Evolutionary conservation across 257 asterid species (phyloP).

Genomic region (Nicotiana undulata): DNA sequence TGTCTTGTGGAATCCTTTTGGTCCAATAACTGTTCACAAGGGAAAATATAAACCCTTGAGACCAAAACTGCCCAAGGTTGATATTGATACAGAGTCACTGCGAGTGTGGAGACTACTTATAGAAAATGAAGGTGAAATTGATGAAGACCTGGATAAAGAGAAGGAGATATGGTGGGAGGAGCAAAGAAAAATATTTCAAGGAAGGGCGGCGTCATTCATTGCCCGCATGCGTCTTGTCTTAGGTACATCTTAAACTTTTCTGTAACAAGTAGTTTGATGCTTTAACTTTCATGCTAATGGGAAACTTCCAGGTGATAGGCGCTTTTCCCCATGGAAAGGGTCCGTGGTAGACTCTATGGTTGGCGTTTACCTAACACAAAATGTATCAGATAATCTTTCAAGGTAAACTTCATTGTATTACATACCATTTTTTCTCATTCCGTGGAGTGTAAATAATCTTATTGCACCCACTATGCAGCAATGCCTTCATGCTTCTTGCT

Average conservation of each 20-base stretch:
- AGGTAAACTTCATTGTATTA: slow-evolving; percentile 31
- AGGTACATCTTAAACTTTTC: slow-evolving; percentile 26
- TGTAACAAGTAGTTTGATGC: neutral
- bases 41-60: neutral
- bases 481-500: slow-evolving; percentile 44
- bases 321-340: slow-evolving; percentile 52
- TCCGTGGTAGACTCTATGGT: slow-evolving; percentile 47
- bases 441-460: neutral
- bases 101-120: slow-evolving; percentile 29
- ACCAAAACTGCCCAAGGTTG: slow-evolving; percentile 22
- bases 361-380: slow-evolving; percentile 62
- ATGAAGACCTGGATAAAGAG: slow-evolving; percentile 15
- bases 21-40: slow-evolving; percentile 13
- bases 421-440: neutral
- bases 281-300: neutral
- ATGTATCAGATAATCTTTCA: slow-evolving; percentile 41
- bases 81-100: slow-evolving; percentile 25
- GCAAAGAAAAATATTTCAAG: slow-evolving; percentile 11
- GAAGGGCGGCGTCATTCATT: slow-evolving; percentile 20
- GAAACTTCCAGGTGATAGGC: slow-evolving; percentile 29
- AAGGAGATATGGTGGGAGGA: slow-evolving; percentile 22
- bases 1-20: slow-evolving; percentile 11
- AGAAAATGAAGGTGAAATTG: slow-evolving; percentile 15
- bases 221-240: slow-evolving; percentile 27
- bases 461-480: slow-evolving; percentile 23